Percentiles rank a stretch among this genome's conserved stretches.
These are phyloP conservation scores for Nitzschia sp. DNA, from an alignment of 108 stramenopile genomes.

Conservation along the genomic window DNA sequence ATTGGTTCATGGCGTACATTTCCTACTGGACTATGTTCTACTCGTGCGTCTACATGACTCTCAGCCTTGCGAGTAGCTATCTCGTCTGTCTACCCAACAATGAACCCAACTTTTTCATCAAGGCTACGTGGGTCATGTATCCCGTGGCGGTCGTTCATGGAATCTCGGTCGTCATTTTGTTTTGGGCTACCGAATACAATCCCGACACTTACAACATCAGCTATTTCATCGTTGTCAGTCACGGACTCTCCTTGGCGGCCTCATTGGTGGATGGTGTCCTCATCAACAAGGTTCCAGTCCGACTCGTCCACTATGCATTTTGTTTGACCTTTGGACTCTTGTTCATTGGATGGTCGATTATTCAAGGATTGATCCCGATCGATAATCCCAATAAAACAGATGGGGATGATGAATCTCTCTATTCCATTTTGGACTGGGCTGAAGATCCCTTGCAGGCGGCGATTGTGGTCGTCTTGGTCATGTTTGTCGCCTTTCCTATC, in stretches of 20 bases:
- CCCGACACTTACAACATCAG: not conserved
- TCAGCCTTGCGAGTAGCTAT: not conserved
- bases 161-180: not conserved
- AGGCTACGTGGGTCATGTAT: conserved; percentile 1
- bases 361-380: not conserved
- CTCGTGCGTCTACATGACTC: not conserved
- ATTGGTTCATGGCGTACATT: not conserved
- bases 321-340: not conserved
- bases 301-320: not conserved
- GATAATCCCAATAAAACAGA: conserved; percentile 10
- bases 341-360: not conserved
- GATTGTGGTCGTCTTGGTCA: not conserved
- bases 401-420: conserved; percentile 2
- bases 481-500: conserved; percentile 3
- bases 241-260: not conserved
- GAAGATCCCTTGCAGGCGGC: not conserved
- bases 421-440: not conserved
- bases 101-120: not conserved
- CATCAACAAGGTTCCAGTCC: not conserved
- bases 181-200: not conserved
- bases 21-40: conserved; percentile 5
- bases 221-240: not conserved
- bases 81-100: not conserved
- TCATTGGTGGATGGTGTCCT: not conserved
- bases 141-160: conserved; percentile 11